phyloP scores from a whole-genome alignment of 768 basidiomycete species.

The Mrakia gelida region DNA sequence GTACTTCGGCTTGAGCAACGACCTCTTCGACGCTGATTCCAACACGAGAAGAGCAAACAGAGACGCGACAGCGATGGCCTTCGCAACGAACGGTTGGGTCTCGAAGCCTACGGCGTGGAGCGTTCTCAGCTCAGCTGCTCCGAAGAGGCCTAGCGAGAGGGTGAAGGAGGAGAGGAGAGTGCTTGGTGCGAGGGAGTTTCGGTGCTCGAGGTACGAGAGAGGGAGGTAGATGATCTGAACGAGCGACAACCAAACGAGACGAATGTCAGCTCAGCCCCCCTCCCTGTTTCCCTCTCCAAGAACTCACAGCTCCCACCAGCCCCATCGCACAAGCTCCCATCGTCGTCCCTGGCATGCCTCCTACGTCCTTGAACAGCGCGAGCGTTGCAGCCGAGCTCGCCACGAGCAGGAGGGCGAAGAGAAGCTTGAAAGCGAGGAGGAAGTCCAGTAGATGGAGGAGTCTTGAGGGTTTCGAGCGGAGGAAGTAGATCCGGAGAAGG shows the following conservation, averaged over 20 bases:
- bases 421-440: not conserved
- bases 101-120: too few relatives aligned
- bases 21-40: too few relatives aligned
- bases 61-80: too few relatives aligned
- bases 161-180: too few relatives aligned
- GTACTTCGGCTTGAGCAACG: too few relatives aligned
- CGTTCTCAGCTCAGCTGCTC: too few relatives aligned
- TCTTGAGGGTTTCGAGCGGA: not conserved
- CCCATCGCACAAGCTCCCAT: not conserved
- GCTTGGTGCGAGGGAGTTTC: too few relatives aligned
- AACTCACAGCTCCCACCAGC: not conserved
- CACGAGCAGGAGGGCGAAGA: not conserved
- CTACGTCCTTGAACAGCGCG: not conserved
- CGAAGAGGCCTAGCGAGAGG: too few relatives aligned
- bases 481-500: not conserved
- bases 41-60: too few relatives aligned
- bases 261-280: not conserved
- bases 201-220: too few relatives aligned
- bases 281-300: not conserved
- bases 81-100: too few relatives aligned
- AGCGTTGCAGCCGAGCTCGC: not conserved
- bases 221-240: not conserved
- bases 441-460: not conserved
- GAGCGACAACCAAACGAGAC: not conserved
- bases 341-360: not conserved